Base-by-base conservation (phyloP, 2,329 filamentous ascomycete species). In the Ophiobolus disseminans region DNA sequence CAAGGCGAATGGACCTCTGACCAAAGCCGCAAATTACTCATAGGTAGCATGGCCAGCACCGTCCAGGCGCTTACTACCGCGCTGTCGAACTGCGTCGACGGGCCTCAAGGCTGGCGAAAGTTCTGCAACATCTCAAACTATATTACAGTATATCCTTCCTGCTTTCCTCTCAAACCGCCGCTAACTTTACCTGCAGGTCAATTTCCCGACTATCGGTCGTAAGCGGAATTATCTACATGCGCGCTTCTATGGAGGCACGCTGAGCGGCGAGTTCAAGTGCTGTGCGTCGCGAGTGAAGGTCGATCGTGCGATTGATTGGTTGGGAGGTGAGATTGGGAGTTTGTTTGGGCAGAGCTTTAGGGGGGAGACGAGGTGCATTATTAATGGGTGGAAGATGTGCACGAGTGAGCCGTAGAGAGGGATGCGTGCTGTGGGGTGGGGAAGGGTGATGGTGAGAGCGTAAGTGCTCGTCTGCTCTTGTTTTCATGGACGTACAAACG, bases 61-160 rank as follows among this genome's bases (percentile, higher is more conserved):
- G 16, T 40, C 11, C 25, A 40, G 16, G 38, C 38, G 16, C 4
- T 31, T 16, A 40, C 38, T 5, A 40, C 20, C 8, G n/a, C n/a
- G 16, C 16, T 17, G n/a, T 9, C 21, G 6, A 10, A 28, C 17
- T 23, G 23, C 6, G 30, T 32, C 8, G n/a, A 11, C 10, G 30
- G 30, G 38, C 25, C 31, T 20, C 25, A 20, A 20, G 23, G 16
- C 31, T 8, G 38, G 25, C 5, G 38, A 30, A 30, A 30, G 23
- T 23, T 14, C n/a, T 40, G 38, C 25, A 40, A 40, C 21, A 25
- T 40, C 30, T 14, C 30, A 32, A 32, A 11, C n/a, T n/a, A n/a
- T n/a, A n/a, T n/a, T n/a, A n/a, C n/a, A n/a, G n/a, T n/a, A n/a
- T n/a, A n/a, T n/a, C n/a, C n/a, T n/a, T n/a, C n/a, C n/a, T n/a